These are phyloP conservation scores for Candida glucosophila DNA, from an alignment of 1,139 yeast species.

Conservation along the genomic window DNA sequence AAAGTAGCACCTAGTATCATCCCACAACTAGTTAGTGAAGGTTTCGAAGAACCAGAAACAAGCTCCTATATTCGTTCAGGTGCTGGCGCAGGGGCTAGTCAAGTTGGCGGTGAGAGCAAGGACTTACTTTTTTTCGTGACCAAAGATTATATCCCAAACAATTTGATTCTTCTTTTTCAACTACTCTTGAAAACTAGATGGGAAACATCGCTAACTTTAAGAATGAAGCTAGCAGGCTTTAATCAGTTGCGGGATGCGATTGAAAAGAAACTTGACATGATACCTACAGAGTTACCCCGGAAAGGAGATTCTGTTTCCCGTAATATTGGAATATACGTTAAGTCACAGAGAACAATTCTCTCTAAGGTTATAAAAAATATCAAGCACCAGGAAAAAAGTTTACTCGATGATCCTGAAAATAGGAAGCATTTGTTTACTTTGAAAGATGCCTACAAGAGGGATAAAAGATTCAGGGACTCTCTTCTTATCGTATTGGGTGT, in stretches of 20 bases:
- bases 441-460: slow-evolving; percentile 49
- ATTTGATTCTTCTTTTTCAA: slow-evolving; percentile 43
- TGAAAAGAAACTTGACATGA: slow-evolving; percentile 24
- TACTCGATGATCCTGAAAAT: slow-evolving; percentile 30
- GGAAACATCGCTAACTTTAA: slow-evolving; percentile 34
- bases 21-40: slow-evolving; percentile 25
- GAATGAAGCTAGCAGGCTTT: slow-evolving; percentile 53
- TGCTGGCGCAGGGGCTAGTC: slow-evolving; percentile 6
- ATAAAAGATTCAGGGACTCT: slow-evolving; percentile 46
- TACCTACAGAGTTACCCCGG: slow-evolving; percentile 3
- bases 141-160: slow-evolving; percentile 32
- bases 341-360: slow-evolving; percentile 41
- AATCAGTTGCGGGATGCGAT: slow-evolving; percentile 48
- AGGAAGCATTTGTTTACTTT: slow-evolving; percentile 39
- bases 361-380: slow-evolving; percentile 37
- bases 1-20: slow-evolving; percentile 33
- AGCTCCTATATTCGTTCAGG: slow-evolving; percentile 41
- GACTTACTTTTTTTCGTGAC: slow-evolving; percentile 32
- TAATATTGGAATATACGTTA: slow-evolving; percentile 26
- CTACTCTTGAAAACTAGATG: slow-evolving; percentile 36
- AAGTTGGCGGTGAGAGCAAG: slow-evolving; percentile 2
- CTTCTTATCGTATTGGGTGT: slow-evolving; percentile 51
- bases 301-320: slow-evolving; percentile 8
- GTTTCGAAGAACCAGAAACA: slow-evolving; percentile 37
- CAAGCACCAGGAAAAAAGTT: slow-evolving; percentile 41